Base-by-base conservation (phyloP, 2,329 filamentous ascomycete genomes). In the Paraphoma sp. region DNA sequence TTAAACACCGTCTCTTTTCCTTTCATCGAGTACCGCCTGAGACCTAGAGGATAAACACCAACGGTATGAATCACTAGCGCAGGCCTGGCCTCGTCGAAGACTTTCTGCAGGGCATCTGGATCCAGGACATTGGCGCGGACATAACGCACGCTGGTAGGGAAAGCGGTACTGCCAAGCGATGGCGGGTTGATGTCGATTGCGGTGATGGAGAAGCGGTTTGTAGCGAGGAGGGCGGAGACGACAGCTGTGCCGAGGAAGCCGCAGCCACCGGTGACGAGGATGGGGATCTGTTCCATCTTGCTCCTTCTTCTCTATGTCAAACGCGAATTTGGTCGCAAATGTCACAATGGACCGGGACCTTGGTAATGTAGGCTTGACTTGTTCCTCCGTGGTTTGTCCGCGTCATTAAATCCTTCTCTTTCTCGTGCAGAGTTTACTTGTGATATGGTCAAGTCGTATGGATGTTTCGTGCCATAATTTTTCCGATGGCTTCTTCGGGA, bases 61-160 rank as follows among this genome's bases (percentile, higher is more conserved):
- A 94, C 95, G 2, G 93, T 96, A 78, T 99, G 94, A 70, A 98
- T 89, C 49, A 99, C 92, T 12, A 96, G 86, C 72, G 93, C 88
- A 17, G 94, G 93, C 68, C 84, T 85, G 52, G 88, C 82, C 61
- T 86, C 81, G 31, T 83, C 76, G 68, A 98, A 87, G 1, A 76
- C 75, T 1, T 67, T 65, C 9, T 63, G 53, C 0, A 82, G 73
- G 11, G 72, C 72, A 1, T 65, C 60, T 0, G 54, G 40, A 11
- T 76, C 69, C 1, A 78, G 71, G n/a, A 83, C 70, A 49, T 82
- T 78, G 56, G 68, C 76, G 45, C 75, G 68, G 2, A 78, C 59
- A 57, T 76, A 80, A 8, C 53, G 72, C 23, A 73, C 70, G 30
- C 50, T 48, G n/a, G 65, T 54, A 10, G 62, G 54, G 42, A 70